Percentiles rank a stretch among this genome's conserved stretches.
Evolutionary conservation across 169 alveolate species (phyloP).

Genomic region (Theileria orientalis): DNA sequence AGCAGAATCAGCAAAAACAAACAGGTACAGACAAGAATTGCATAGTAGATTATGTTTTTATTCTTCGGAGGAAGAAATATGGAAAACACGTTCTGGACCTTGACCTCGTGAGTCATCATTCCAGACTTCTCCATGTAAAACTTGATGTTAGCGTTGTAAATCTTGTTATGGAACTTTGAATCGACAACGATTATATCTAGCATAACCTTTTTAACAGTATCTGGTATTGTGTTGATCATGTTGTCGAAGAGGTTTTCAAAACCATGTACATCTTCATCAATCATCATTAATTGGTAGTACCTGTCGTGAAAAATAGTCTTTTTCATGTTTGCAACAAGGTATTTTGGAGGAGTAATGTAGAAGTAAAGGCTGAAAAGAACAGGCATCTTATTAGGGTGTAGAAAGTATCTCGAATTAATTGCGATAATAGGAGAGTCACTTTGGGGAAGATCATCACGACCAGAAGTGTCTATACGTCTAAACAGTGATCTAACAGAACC

Average conservation of each 20-base stretch:
- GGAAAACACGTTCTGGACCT: conserved; percentile 23
- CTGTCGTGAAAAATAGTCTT: background rate
- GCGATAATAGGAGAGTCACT: conserved; percentile 1
- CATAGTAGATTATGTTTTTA: conserved; percentile 1
- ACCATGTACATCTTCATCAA: background rate
- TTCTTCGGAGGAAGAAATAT: conserved; percentile 23
- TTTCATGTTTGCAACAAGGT: conserved; percentile 14
- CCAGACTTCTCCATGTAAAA: conserved; percentile 42
- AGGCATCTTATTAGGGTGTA: conserved; percentile 13
- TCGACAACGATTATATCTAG: conserved; percentile 36
- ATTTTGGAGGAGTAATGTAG: background rate
- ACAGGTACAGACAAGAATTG: conserved; percentile 6
- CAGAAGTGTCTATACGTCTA: background rate
- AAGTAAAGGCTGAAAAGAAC: conserved; percentile 12
- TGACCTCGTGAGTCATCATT: conserved; percentile 13
- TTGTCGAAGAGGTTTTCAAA: conserved; percentile 14
- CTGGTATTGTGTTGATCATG: conserved; percentile 17
- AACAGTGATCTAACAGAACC: conserved; percentile 23
- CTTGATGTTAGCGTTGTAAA: conserved; percentile 19
- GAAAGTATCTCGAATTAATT: conserved; percentile 18
- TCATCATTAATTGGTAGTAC: conserved; percentile 3
- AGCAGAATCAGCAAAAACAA: conserved; percentile 9
- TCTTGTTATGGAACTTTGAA: conserved; percentile 16
- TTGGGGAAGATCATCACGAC: background rate
- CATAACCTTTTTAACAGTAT: conserved; percentile 16